Evolutionary conservation across 805 yeast species (phyloP).

Genomic region (Hanseniaspora vineae): DNA sequence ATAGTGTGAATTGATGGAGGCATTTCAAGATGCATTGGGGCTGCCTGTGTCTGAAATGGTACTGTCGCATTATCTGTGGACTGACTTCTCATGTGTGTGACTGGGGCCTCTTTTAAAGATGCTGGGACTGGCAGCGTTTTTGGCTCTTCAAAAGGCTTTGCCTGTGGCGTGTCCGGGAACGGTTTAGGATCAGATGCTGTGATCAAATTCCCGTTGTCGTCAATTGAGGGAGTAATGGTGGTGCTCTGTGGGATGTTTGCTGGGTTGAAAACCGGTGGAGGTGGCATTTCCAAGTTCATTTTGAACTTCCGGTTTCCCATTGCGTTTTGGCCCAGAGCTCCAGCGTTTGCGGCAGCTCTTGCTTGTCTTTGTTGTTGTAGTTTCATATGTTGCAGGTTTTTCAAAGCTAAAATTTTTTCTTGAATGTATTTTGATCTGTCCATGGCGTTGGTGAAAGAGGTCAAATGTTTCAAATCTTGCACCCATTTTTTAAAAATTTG

Average conservation of each 20-base stretch:
- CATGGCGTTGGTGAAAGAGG: constrained; percentile 32
- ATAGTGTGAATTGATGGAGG: no score
- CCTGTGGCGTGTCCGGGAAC: background rate
- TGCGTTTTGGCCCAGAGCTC: background rate
- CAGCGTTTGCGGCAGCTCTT: background rate
- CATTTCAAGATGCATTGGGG: no score
- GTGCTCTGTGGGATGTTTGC: background rate
- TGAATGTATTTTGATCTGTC: constrained; percentile 38
- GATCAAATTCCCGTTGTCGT: constrained; percentile 25
- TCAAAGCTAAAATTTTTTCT: constrained; percentile 16
- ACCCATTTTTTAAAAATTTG: constrained; percentile 40
- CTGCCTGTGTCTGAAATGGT: no score
- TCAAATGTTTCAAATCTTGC: constrained; percentile 39
- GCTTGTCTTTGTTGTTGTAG: background rate
- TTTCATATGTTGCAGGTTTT: constrained; percentile 3
- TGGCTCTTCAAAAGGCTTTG: no score
- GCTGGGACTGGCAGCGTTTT: no score
- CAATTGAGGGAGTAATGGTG: constrained; percentile 24
- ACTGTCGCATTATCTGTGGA: no score
- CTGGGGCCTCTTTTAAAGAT: no score
- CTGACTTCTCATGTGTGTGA: no score
- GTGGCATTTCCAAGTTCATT: constrained; percentile 2
- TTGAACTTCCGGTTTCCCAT: background rate
- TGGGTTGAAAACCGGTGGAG: background rate
- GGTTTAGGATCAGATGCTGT: constrained; percentile 15